Evolutionary conservation across 768 basidiomycete species (phyloP), one percentile per base, ranked within the genome.

Genomic region (Suillus luteus): DNA sequence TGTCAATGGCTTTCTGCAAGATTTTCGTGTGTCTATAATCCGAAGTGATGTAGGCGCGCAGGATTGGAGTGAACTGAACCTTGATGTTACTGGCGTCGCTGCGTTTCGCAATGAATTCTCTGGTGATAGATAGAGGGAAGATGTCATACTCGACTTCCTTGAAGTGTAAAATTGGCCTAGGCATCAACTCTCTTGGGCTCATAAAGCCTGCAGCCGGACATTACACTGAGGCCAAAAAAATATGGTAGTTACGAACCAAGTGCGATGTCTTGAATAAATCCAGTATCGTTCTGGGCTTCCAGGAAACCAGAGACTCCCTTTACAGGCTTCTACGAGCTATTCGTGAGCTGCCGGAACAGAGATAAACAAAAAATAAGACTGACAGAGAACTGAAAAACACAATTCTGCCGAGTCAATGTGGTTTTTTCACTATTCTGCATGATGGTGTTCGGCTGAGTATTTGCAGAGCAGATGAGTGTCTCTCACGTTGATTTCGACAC

Each of bases 31-130:
- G 19, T 55, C 57, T 10, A 58, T 60, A 33, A 12, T 60, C 52
- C 5, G 59, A 33, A 11, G 51, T 60, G 27, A 60, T 33, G 11
- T 60, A 60, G 51, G 51, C 59, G 1, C 51, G 51, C 52, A 58
- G 59, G 2, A 31, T 33, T 19, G 19, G 31, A 22, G 59, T 58
- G 27, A 60, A 60, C 27, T 57, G 2, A 12, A 11, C 48, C 6
- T 11, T 19, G 11, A 57, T 31, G 35, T 12, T 10, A 27, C 44
- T 49, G 59, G 35, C 24, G 14, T 60, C 14, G 15, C 59, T 57
- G 51, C 3, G 6, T 15, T 33, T 55, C 14, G 11, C 9, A 35
- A 2, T 54, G 33, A 58, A 6, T 57, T 60, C 5, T 14, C 5
- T 37, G 17, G 8, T 19, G 3, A 60, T 43, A 7, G 24, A 58